Conservation (phyloP, 2,329 filamentous ascomycete species). For the Cytospora paraplurivora region DNA sequence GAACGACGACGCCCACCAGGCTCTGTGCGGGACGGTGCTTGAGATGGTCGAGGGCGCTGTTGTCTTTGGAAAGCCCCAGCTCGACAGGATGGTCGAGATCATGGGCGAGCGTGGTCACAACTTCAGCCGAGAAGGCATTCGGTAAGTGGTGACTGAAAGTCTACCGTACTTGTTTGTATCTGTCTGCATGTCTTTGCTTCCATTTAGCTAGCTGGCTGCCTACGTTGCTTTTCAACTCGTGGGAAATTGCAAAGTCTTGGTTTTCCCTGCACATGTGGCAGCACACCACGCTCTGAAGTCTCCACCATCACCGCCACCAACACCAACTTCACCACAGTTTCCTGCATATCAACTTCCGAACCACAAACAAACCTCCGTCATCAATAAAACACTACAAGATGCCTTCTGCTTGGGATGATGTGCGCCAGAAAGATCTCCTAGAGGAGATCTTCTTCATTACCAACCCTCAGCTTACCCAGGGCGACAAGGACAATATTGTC, state of each 20-base stretch:
- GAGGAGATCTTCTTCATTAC: slow-evolving; percentile 31
- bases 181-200: background rate
- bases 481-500: slow-evolving; percentile 33
- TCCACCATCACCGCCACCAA: background rate
- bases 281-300: background rate
- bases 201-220: background rate
- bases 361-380: background rate
- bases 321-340: background rate
- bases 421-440: slow-evolving; percentile 30
- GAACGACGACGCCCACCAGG: slow-evolving; percentile 32
- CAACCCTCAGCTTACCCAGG: slow-evolving; percentile 28
- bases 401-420: slow-evolving; percentile 8
- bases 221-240: too few relatives aligned
- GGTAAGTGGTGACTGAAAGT: slow-evolving; percentile 39
- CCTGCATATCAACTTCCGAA: background rate
- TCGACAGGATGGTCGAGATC: slow-evolving; percentile 38
- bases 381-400: background rate
- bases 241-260: background rate
- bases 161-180: background rate
- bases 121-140: slow-evolving; percentile 49
- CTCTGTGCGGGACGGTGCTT: slow-evolving; percentile 30
- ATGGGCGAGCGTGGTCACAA: slow-evolving; percentile 38
- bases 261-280: background rate
- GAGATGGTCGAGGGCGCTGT: slow-evolving; percentile 24
- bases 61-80: slow-evolving; percentile 32